Evolutionary conservation across 192 early-diverging fungal species (phyloP), one percentile per base, ranked within the genome.

Genomic region (Entrophospora sp.): DNA sequence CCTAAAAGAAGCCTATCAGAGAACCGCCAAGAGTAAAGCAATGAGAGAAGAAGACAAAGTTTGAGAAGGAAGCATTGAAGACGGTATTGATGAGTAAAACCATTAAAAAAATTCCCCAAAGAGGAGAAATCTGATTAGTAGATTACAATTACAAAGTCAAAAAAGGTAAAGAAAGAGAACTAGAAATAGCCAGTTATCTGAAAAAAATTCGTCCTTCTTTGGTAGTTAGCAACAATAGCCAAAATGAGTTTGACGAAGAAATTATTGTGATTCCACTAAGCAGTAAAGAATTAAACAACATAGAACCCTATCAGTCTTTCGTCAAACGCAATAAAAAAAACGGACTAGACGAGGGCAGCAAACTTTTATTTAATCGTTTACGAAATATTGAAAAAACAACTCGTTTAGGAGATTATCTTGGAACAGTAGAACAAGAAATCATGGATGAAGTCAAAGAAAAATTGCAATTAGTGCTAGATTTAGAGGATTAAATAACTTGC

Each of bases 321-420:
- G 35, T 58, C 1, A 38, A 58, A 14, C 2, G 3, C 12, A 38
- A 37, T 38, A 2, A 25, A 18, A 20, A 1, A 18, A 58, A 58
- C 35, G 56, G 56, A 13, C 10, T 58, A 58, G 34, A 58, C 5
- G 16, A 38, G 10, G 10, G 35, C 31, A 58, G 56, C 14, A 58
- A 58, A 37, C 31, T 58, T 38, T 38, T 58, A 34, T 22, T 58
- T 58, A 34, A 58, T 27, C 56, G 56, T 1, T 1, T 58, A n/a
- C 56, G 56, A 24, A 32, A 27, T 0, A 58, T 58, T 58, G 56
- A 58, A 4, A 58, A 58, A 58, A 24, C 31, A 58, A 8, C n/a
- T 4, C 56, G 56, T 20, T 37, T 37, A 58, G 1, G 31, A 22
- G 56, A 58, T 37, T 37, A 58, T 37, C 2, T 10, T 0, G 56